Evolutionary conservation across 2,329 filamentous ascomycete genomes (phyloP), one percentile per base, ranked within the genome.

Genomic region (Pseudogymnoascus sp.): DNA sequence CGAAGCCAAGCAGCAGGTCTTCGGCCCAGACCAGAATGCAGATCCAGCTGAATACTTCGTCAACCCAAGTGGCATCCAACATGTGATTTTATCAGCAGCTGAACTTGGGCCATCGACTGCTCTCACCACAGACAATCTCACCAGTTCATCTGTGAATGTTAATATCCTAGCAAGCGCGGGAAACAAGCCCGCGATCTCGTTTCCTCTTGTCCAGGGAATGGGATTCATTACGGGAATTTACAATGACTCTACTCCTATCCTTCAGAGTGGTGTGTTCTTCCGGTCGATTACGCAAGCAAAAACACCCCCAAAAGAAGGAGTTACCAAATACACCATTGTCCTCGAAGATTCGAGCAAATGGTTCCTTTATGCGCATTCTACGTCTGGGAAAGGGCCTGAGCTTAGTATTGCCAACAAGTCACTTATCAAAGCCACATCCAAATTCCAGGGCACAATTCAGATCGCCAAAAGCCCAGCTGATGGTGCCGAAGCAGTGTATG

Each of bases 161-260:
- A 86, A 88, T 45, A 76, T 97, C 30, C 79, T 76, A 57, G 77
- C 79, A 2, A 74, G 77, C 19, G 69, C 72, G n/a, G 75, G 76
- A 2, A 77, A 79, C 6, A 71, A 76, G 1, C 81, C 86, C 0
- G 77, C 80, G 1, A 79, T 97, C 18, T 86, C 82, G 0, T 90
- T 95, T 64, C 91, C 92, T 0, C 70, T 96, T 6, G 84, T 95
- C 0, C 92, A 97, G 69, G 94, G 94, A 9, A 94, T 95, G 84
- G 86, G 83, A 0, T 95, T 91, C 67, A 77, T 96, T 15, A 96
- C 92, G 3, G 92, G 79, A 0, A 72, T 88, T 15, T 97, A 92
- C 72, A 79, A 78, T 59, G 83, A 84, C 28, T 78, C 83, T 0
- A 85, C 83, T 6, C 92, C 92, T 0, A 69, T 85, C 3, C 79